A percentile compares a stretch with the other conserved stretches of the same genome.
These are phyloP conservation scores for Circinella minor DNA, from an alignment of 371 early-diverging fungal species.

Conservation along the genomic window DNA sequence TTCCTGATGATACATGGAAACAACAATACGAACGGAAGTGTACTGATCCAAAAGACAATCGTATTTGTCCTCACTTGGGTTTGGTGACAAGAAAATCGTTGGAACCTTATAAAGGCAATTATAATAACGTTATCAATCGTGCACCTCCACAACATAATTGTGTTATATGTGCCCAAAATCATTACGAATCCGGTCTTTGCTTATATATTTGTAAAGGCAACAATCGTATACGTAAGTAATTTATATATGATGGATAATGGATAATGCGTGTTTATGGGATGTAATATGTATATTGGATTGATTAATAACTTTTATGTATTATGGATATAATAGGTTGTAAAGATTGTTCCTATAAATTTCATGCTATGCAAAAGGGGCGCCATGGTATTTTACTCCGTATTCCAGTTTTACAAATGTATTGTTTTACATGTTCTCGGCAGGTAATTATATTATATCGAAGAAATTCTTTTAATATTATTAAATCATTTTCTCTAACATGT, in stretches of 20 bases:
- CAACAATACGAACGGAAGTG: conserved; percentile 39
- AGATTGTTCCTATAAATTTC: conserved; percentile 51
- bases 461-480: too few species aligned
- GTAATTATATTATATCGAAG: conserved; percentile 21
- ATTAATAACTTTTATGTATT: not conserved
- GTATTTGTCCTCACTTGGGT: conserved; percentile 52
- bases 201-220: conserved; percentile 46
- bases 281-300: too few species aligned
- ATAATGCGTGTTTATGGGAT: too few species aligned
- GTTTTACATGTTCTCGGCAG: conserved; percentile 48
- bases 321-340: conserved; percentile 35
- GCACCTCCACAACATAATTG: conserved; percentile 43
- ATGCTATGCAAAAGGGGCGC: conserved; percentile 35
- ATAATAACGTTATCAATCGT: conserved; percentile 46
- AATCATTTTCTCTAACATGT: too few species aligned
- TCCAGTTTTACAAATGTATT: conserved; percentile 49
- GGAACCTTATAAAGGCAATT: conserved; percentile 40
- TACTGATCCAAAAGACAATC: conserved; percentile 39
- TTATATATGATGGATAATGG: not conserved
- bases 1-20: conserved; percentile 43
- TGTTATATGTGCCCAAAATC: conserved; percentile 36
- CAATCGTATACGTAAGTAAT: conserved; percentile 41
- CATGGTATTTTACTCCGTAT: conserved; percentile 52
- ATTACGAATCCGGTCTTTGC: conserved; percentile 26
- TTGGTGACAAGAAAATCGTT: conserved; percentile 26